phyloP scores from a whole-genome alignment of 2,329 filamentous ascomycete genomes.

The Pestalotiopsis sp. region DNA sequence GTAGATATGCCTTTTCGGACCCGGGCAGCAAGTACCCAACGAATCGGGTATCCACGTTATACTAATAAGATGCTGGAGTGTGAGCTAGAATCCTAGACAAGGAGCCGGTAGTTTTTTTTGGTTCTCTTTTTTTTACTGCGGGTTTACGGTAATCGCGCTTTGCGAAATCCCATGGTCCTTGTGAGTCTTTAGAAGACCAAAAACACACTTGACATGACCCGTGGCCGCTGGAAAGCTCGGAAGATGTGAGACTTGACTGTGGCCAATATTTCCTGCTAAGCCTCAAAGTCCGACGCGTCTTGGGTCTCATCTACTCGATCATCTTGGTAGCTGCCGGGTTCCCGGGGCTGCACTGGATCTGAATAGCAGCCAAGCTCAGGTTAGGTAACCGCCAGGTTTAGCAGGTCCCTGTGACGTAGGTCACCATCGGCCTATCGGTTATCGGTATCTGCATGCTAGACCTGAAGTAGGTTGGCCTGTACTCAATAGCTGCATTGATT shows the following conservation, averaged over 20 bases:
- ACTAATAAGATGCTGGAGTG: background rate
- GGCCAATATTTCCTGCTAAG: constrained; percentile 18
- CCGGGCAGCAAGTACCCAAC: background rate
- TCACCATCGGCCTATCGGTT: constrained; percentile 11
- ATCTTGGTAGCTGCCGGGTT: background rate
- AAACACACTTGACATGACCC: background rate
- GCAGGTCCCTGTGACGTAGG: background rate
- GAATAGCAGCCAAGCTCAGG: background rate
- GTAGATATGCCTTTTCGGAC: background rate
- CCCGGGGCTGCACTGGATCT: background rate
- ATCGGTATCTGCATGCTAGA: background rate
- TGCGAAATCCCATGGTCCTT: background rate
- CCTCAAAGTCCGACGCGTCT: constrained; percentile 19
- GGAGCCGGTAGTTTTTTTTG: background rate
- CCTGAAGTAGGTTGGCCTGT: too few relatives aligned
- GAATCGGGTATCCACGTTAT: background rate
- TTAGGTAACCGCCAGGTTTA: background rate
- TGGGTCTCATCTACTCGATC: constrained; percentile 6
- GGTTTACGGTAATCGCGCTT: background rate
- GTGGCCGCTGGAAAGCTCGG: constrained; percentile 2
- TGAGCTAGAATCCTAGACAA: background rate
- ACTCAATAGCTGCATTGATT: background rate
- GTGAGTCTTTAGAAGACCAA: background rate
- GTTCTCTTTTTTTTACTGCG: background rate
- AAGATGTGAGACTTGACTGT: background rate